Evolutionary conservation across 2,329 filamentous ascomycete species (phyloP).

Genomic region (Aspergillus flavus): DNA sequence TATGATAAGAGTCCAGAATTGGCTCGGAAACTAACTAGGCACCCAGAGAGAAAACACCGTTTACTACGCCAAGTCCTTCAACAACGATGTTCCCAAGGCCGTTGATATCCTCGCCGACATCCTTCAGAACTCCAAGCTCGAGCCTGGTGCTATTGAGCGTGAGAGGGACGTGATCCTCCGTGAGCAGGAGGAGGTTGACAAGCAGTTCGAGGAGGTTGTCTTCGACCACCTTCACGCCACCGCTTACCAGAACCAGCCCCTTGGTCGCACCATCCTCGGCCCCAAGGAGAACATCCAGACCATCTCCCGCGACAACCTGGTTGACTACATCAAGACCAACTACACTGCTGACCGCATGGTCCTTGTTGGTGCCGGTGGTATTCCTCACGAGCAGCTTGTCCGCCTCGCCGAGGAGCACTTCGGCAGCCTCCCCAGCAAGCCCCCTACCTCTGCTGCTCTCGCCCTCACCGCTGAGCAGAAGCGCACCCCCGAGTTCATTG

Average conservation of each 20-base stretch:
- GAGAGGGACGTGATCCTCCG: constrained; percentile 98
- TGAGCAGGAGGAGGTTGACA: constrained; percentile 99
- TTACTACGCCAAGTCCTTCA: constrained; percentile 98
- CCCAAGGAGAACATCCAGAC: constrained; percentile 97
- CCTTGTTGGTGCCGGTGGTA: constrained; percentile 89
- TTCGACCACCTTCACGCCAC: constrained; percentile 99
- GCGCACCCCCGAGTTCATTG: constrained; percentile 90
- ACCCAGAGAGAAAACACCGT: constrained; percentile 94
- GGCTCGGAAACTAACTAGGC: constrained; percentile 27
- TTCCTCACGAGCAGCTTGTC: constrained; percentile 92
- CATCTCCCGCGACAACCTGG: constrained; percentile 88
- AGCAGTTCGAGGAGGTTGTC: constrained; percentile 98
- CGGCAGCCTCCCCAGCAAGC: constrained; percentile 72
- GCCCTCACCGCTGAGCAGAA: constrained; percentile 73
- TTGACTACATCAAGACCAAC: constrained; percentile 98
- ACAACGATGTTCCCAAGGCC: constrained; percentile 91
- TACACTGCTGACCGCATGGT: constrained; percentile 99
- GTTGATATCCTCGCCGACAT: constrained; percentile 99
- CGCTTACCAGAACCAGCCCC: constrained; percentile 92
- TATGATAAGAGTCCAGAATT: constrained; percentile 18
- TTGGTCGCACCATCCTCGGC: constrained; percentile 96
- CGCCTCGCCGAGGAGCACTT: constrained; percentile 98
- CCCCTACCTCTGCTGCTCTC: constrained; percentile 73
- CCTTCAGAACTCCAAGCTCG: constrained; percentile 98
- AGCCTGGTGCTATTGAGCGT: constrained; percentile 87